These are phyloP conservation scores for Puccinia coronata DNA, from an alignment of 1,284 basidiomycete genomes.

Conservation along the genomic window DNA sequence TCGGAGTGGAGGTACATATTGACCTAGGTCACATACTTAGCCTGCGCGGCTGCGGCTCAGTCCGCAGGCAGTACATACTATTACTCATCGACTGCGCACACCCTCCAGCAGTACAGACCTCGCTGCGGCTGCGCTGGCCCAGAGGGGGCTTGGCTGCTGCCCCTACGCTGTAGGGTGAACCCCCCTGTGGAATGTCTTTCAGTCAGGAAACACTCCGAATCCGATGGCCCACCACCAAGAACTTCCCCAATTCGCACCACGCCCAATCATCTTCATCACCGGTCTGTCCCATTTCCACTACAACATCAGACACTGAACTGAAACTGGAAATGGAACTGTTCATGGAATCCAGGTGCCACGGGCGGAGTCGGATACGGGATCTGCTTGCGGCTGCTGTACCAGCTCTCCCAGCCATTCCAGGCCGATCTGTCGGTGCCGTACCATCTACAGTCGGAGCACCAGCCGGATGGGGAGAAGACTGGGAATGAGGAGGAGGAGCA, in stretches of 20 bases:
- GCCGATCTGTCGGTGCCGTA: conserved; percentile 52
- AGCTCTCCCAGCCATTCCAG: conserved; percentile 57
- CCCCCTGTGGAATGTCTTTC: too few relatives aligned
- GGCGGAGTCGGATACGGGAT: conserved; percentile 58
- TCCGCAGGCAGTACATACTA: too few relatives aligned
- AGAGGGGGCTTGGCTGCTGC: background rate
- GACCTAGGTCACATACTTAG: too few relatives aligned
- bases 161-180: too few relatives aligned
- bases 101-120: too few relatives aligned
- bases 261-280: conserved; percentile 33
- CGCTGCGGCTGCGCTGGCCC: background rate
- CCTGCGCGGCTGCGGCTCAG: too few relatives aligned
- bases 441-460: background rate
- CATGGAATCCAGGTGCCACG: conserved; percentile 22
- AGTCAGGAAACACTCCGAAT: too few relatives aligned
- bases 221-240: background rate
- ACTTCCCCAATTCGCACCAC: conserved; percentile 8
- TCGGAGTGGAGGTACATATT: too few relatives aligned
- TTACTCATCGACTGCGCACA: too few relatives aligned
- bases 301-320: background rate
- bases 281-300: conserved; percentile 25
- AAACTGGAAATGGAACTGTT: background rate
- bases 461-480: background rate
- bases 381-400: conserved; percentile 57
- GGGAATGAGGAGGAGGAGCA: conserved; percentile 24